These are phyloP conservation scores for Xylaria digitata DNA, from an alignment of 2,329 filamentous ascomycete species.

Conservation along the genomic window DNA sequence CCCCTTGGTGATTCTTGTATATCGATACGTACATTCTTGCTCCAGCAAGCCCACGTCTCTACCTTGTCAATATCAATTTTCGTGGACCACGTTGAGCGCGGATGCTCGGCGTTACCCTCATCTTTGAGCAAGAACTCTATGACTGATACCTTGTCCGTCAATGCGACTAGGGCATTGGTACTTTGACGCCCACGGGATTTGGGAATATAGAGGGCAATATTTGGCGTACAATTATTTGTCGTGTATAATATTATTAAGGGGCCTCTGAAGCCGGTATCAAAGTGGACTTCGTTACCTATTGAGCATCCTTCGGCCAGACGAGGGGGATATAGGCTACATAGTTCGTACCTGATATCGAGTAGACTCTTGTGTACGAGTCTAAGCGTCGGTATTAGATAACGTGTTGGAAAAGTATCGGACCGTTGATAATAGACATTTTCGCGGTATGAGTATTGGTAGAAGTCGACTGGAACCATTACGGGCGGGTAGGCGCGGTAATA, in stretches of 20 bases:
- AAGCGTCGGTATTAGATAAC: no score
- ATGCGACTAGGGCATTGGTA: neutral
- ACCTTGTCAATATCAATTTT: neutral
- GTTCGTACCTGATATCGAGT: neutral
- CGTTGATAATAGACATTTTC: conserved; percentile 6
- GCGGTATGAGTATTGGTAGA: neutral
- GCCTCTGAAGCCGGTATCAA: neutral
- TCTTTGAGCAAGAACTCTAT: conserved; percentile 7
- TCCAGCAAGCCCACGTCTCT: neutral
- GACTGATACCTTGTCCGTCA: neutral
- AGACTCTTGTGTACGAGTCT: no score
- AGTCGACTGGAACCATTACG: neutral
- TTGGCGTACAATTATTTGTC: neutral
- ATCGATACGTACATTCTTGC: neutral
- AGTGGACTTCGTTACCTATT: no score
- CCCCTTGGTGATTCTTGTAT: no score
- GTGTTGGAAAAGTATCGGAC: neutral
- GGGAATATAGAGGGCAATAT: neutral
- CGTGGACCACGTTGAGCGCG: neutral
- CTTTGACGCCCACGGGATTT: no score
- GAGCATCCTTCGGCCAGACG: no score
- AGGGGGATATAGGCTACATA: neutral
- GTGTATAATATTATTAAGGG: conserved; percentile 1
- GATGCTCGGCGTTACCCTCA: neutral
- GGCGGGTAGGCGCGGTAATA: neutral